Evolutionary conservation across 345 rosid genomes (phyloP).

Genomic region (Leavenworthia alabamica): DNA sequence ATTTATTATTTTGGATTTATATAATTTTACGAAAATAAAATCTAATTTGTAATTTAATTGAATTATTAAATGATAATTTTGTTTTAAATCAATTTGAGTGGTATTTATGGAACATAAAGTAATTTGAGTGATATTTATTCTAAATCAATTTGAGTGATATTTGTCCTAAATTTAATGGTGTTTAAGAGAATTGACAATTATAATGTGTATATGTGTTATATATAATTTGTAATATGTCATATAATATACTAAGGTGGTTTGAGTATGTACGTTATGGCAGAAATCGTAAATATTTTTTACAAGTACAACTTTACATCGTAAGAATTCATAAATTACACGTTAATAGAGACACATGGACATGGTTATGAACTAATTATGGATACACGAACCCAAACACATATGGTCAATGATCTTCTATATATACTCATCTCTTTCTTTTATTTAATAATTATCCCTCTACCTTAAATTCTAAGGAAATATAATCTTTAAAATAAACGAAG

Average conservation of each 20-base stretch:
- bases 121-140: no score
- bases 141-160: no score
- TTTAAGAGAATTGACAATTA: no score
- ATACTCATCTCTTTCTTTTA: slow-evolving; percentile 3
- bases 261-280: slow-evolving; percentile 18
- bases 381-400: not conserved
- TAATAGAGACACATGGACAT: slow-evolving; percentile 29
- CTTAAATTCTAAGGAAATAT: not conserved
- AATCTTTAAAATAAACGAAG: not conserved
- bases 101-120: no score
- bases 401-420: not conserved
- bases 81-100: no score
- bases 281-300: slow-evolving; percentile 5
- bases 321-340: slow-evolving; percentile 28
- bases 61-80: no score
- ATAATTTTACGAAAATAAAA: no score
- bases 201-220: not conserved
- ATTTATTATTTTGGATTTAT: no score
- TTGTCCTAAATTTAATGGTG: no score
- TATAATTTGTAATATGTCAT: not conserved
- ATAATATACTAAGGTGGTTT: not conserved
- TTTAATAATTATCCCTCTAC: not conserved
- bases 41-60: no score
- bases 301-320: slow-evolving; percentile 21
- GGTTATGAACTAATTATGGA: slow-evolving; percentile 11